Percentiles rank a stretch among this genome's conserved stretches.
Conservation (phyloP, 306 rosid genomes). For the Boehmeria nivea region DNA sequence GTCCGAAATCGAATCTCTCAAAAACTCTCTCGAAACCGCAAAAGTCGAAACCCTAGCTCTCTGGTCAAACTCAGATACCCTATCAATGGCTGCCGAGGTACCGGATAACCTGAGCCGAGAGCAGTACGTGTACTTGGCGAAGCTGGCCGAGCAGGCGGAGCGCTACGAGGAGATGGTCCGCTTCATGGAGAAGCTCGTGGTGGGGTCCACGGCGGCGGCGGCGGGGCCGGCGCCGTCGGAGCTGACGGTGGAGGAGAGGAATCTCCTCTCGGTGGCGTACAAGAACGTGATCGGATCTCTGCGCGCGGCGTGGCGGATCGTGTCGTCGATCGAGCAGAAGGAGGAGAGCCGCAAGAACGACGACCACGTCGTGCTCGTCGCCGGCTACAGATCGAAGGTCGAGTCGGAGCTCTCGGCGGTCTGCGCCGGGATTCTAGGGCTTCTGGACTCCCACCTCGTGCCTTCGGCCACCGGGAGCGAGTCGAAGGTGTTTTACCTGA, state of each 20-base stretch:
- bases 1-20: conserved; percentile 14
- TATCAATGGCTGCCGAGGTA: conserved; percentile 26
- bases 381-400: conserved; percentile 37
- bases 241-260: conserved; percentile 40
- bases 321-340: conserved; percentile 41
- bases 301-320: conserved; percentile 40
- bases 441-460: conserved; percentile 27
- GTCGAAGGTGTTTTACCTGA: conserved; percentile 39
- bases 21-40: too few relatives aligned
- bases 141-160: conserved; percentile 45
- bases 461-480: conserved; percentile 35
- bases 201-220: conserved; percentile 18
- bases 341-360: conserved; percentile 43
- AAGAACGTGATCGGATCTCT: conserved; percentile 40
- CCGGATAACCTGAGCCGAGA: conserved; percentile 33
- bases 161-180: conserved; percentile 44
- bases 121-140: conserved; percentile 38
- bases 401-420: conserved; percentile 31
- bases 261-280: conserved; percentile 38
- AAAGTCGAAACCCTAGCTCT: background rate
- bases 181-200: conserved; percentile 45
- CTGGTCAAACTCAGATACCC: background rate
- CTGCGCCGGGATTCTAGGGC: conserved; percentile 33
- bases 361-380: conserved; percentile 34
- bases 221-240: conserved; percentile 10